Evolutionary conservation across 202 grass and related monocot species (phyloP).

Genomic region (Zizania palustris): DNA sequence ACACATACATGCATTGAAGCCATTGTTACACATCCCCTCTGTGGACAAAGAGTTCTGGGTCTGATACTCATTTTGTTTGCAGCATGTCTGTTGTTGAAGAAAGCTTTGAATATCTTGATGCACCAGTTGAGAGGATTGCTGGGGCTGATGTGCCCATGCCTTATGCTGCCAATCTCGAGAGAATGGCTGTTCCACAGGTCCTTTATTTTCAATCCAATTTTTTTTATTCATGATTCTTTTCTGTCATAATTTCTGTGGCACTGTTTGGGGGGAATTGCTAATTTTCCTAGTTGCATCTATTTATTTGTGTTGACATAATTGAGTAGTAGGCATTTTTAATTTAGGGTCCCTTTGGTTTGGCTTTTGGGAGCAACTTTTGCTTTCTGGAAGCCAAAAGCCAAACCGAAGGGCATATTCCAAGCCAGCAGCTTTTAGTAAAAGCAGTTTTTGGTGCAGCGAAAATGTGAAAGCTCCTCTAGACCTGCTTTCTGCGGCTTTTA

Average conservation of each 20-base stretch:
- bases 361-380: too few species aligned
- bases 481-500: too few species aligned
- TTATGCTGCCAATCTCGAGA: conserved; percentile 94
- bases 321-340: conserved; percentile 5
- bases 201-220: conserved; percentile 19
- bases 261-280: background rate
- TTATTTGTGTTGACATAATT: conserved; percentile 12
- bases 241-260: background rate
- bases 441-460: too few species aligned
- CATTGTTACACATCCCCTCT: background rate
- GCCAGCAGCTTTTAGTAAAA: too few species aligned
- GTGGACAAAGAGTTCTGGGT: background rate
- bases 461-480: too few species aligned
- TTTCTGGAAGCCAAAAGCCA: too few species aligned
- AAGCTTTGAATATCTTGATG: conserved; percentile 93
- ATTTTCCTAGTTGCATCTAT: conserved; percentile 22
- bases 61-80: conserved; percentile 39
- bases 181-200: conserved; percentile 94
- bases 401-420: too few species aligned
- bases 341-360: too few species aligned
- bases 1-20: background rate
- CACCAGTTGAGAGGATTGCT: conserved; percentile 88
- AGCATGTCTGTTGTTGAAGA: conserved; percentile 93
- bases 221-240: background rate
- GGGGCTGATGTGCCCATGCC: conserved; percentile 96